Conservation (phyloP, 306 rosid species). For the Canavalia gladiata region DNA sequence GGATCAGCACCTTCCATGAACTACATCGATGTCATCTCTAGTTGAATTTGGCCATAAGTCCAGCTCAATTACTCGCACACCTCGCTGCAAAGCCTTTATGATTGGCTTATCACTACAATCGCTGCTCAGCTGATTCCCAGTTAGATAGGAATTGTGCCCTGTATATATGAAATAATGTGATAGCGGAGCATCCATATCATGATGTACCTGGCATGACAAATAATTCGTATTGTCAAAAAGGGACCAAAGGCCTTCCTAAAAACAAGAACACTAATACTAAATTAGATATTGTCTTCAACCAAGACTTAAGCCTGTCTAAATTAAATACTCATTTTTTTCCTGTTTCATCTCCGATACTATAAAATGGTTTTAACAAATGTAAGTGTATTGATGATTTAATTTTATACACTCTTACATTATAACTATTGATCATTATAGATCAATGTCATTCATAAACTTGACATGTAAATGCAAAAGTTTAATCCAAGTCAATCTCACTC, state of each 20-base stretch:
- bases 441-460: constrained; percentile 27
- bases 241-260: constrained; percentile 7
- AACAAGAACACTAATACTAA: neutral
- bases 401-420: neutral
- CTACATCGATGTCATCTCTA: constrained; percentile 74
- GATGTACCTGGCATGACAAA: constrained; percentile 79
- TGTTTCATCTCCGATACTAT: neutral
- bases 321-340: neutral
- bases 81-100: constrained; percentile 72
- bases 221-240: constrained; percentile 48
- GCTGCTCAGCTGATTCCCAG: constrained; percentile 97
- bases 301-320: neutral
- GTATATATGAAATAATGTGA: constrained; percentile 98
- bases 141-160: constrained; percentile 96
- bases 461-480: constrained; percentile 19
- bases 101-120: constrained; percentile 88
- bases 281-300: constrained; percentile 19
- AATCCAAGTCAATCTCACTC: constrained; percentile 2
- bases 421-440: constrained; percentile 9
- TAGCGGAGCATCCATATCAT: constrained; percentile 88
- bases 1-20: constrained; percentile 86
- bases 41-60: constrained; percentile 93
- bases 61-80: constrained; percentile 85
- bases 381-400: neutral
- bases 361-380: neutral